A percentile compares a stretch with the other conserved stretches of the same genome.
These are phyloP conservation scores for Exophiala mesophila DNA, from an alignment of 2,329 filamentous ascomycete genomes.

Conservation along the genomic window DNA sequence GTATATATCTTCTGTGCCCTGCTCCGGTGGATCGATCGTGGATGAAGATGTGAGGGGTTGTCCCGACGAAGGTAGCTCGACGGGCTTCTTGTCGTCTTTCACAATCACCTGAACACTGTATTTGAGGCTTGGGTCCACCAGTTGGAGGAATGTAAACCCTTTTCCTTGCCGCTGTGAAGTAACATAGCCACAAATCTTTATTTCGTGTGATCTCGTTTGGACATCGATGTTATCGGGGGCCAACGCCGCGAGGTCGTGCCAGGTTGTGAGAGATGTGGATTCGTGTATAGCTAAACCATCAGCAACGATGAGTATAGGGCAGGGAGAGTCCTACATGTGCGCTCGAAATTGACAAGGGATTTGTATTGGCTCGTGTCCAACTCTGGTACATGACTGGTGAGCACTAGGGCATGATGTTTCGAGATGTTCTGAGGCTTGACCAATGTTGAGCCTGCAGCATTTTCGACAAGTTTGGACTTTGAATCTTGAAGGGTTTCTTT, in stretches of 20 bases:
- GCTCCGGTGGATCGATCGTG: neutral
- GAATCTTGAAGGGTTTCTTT: neutral
- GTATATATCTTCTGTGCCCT: neutral
- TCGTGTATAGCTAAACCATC: constrained; percentile 2
- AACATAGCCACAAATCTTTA: constrained; percentile 22
- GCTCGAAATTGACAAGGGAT: constrained; percentile 10
- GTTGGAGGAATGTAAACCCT: constrained; percentile 20
- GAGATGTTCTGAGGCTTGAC: neutral
- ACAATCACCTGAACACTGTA: constrained; percentile 25
- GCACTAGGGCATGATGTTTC: neutral
- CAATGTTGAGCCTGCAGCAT: neutral
- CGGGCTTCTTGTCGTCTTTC: neutral
- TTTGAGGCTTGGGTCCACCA: constrained; percentile 18
- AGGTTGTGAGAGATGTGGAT: constrained; percentile 1
- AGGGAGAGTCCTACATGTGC: constrained; percentile 4
- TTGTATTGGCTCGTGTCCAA: neutral
- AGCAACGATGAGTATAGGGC: neutral
- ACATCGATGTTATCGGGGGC: neutral
- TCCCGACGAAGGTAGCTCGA: too few relatives aligned
- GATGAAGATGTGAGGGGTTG: too few relatives aligned
- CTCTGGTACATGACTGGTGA: neutral
- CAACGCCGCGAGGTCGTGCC: constrained; percentile 7
- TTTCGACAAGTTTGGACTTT: neutral
- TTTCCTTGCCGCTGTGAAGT: constrained; percentile 20
- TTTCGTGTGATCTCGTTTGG: neutral